Percentiles rank a stretch among this genome's conserved stretches.
These are phyloP conservation scores for Podaxis sp. DNA, from an alignment of 768 basidiomycete genomes.

Conservation along the genomic window DNA sequence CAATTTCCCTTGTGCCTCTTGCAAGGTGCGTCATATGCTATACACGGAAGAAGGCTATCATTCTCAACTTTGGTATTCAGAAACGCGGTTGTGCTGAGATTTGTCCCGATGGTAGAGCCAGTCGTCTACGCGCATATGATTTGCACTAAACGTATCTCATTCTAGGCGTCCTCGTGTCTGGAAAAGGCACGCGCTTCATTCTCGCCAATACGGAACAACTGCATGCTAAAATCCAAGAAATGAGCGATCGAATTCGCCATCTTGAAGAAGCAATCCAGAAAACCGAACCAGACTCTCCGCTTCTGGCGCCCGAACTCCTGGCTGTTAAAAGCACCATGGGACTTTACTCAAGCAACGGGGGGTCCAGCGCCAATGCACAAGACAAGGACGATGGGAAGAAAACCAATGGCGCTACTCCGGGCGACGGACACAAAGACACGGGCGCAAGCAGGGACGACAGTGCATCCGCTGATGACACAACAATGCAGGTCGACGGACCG, in stretches of 20 bases:
- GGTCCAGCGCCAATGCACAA: neutral
- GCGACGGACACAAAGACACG: constrained; percentile 17
- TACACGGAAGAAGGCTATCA: neutral
- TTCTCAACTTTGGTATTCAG: constrained; percentile 27
- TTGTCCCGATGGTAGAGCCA: constrained; percentile 56
- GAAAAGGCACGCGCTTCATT: constrained; percentile 67
- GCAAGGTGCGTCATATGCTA: constrained; percentile 29
- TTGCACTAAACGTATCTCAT: neutral
- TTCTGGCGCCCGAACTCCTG: constrained; percentile 48
- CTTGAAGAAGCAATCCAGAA: constrained; percentile 55
- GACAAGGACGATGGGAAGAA: constrained; percentile 7
- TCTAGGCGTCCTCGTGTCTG: constrained; percentile 62
- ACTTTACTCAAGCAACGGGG: constrained; percentile 36
- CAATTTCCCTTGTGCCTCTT: constrained; percentile 49
- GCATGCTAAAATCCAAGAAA: constrained; percentile 62
- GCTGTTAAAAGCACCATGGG: constrained; percentile 58
- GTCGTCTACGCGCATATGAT: neutral
- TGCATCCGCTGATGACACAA: constrained; percentile 32
- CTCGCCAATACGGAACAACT: constrained; percentile 68
- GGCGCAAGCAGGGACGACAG: constrained; percentile 24
- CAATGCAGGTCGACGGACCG: constrained; percentile 19
- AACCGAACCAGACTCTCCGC: constrained; percentile 42
- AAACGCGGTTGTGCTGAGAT: constrained; percentile 69
- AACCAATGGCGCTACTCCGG: neutral
- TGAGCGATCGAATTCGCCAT: constrained; percentile 64